Evolutionary conservation across 306 rosid species (phyloP).

Genomic region (Trifolium repens): DNA sequence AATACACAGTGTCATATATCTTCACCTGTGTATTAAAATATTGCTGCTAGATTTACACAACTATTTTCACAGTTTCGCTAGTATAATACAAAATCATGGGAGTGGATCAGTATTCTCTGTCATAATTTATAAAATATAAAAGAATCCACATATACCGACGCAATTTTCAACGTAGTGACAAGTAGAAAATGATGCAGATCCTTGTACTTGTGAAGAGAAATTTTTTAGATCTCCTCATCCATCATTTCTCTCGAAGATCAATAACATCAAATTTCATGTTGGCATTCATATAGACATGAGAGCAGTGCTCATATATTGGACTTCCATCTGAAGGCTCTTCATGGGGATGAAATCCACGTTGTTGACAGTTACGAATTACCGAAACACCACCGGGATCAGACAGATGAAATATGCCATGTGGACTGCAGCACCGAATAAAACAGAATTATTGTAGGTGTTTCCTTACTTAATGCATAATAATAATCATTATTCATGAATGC

Average conservation of each 20-base stretch:
- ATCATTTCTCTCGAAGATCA: slow-evolving; percentile 72
- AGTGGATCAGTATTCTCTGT: slow-evolving; percentile 14
- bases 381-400: slow-evolving; percentile 95
- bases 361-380: slow-evolving; percentile 86
- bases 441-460: slow-evolving; percentile 22
- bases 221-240: slow-evolving; percentile 17
- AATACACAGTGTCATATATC: background rate
- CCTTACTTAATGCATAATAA: slow-evolving; percentile 21
- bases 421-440: slow-evolving; percentile 68
- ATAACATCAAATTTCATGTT: slow-evolving; percentile 70
- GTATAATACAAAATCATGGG: slow-evolving; percentile 47
- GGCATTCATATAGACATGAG: slow-evolving; percentile 90
- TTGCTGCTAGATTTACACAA: slow-evolving; percentile 38
- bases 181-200: slow-evolving; percentile 35
- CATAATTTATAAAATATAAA: slow-evolving; percentile 43
- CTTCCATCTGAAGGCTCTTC: slow-evolving; percentile 92
- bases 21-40: slow-evolving; percentile 23
- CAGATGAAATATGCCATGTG: slow-evolving; percentile 95
- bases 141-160: slow-evolving; percentile 34
- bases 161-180: slow-evolving; percentile 38
- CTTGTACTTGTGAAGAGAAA: slow-evolving; percentile 34
- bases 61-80: slow-evolving; percentile 32
- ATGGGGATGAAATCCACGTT: slow-evolving; percentile 98
- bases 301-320: slow-evolving; percentile 91
- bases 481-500: slow-evolving; percentile 27